These are phyloP conservation scores for Lactarius akahatsu DNA, from an alignment of 768 basidiomycete genomes.

Conservation along the genomic window DNA sequence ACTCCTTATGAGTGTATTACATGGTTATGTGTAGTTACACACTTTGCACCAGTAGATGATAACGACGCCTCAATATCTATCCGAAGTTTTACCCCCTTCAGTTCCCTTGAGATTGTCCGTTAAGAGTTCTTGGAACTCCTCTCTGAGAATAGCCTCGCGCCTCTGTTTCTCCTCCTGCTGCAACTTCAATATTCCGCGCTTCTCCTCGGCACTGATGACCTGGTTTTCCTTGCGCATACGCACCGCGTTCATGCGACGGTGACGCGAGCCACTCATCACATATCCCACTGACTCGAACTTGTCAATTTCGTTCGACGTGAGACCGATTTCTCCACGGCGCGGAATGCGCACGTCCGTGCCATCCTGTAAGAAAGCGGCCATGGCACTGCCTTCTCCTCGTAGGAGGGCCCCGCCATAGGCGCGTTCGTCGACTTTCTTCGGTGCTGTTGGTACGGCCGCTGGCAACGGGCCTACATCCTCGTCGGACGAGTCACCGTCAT, in stretches of 20 bases:
- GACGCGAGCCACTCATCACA: slow-evolving; percentile 95
- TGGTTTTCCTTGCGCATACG: slow-evolving; percentile 99
- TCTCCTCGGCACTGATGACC: slow-evolving; percentile 98
- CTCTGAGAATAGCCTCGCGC: slow-evolving; percentile 83
- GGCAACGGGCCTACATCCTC: slow-evolving; percentile 83
- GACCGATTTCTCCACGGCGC: slow-evolving; percentile 96
- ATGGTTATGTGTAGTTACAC: neutral
- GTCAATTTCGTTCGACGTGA: slow-evolving; percentile 85
- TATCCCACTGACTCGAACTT: slow-evolving; percentile 87
- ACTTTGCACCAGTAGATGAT: neutral
- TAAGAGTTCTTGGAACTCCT: slow-evolving; percentile 86
- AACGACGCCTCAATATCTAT: neutral
- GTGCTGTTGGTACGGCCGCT: slow-evolving; percentile 40
- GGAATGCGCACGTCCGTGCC: slow-evolving; percentile 83
- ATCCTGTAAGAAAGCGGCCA: slow-evolving; percentile 95
- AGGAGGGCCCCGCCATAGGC: slow-evolving; percentile 88
- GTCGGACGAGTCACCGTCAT: slow-evolving; percentile 32
- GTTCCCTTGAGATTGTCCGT: slow-evolving; percentile 66
- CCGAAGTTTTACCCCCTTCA: slow-evolving; percentile 31
- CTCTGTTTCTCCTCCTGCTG: slow-evolving; percentile 93
- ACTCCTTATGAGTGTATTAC: neutral
- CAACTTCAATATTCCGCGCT: slow-evolving; percentile 90
- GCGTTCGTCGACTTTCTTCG: slow-evolving; percentile 67
- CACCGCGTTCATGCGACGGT: slow-evolving; percentile 97
- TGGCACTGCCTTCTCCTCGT: slow-evolving; percentile 94